These are phyloP conservation scores for Brassica rapa DNA, from an alignment of 345 rosid genomes.

Conservation along the genomic window DNA sequence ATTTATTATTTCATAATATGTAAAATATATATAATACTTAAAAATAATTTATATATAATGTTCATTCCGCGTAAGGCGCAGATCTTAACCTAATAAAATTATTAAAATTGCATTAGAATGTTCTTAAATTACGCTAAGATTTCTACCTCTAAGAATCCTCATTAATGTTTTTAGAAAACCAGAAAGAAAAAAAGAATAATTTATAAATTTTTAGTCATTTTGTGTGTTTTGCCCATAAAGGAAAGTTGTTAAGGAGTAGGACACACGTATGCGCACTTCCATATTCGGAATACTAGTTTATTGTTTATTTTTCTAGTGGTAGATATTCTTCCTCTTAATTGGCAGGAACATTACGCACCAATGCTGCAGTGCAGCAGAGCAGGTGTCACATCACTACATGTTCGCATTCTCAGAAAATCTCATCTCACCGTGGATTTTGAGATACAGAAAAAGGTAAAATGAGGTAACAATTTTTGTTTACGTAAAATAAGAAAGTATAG, in stretches of 20 bases:
- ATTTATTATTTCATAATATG: too few species aligned
- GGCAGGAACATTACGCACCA: background rate
- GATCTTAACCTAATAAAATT: too few species aligned
- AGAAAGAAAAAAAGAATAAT: background rate
- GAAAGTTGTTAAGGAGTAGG: conserved; percentile 19
- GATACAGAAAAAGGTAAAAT: background rate
- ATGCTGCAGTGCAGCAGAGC: conserved; percentile 18
- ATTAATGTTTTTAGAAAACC: background rate
- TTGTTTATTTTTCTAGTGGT: conserved; percentile 4
- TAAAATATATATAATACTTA: too few species aligned
- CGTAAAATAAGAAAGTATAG: background rate
- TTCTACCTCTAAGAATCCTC: too few species aligned
- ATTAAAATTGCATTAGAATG: too few species aligned
- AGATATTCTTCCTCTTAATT: background rate
- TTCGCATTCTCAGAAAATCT: conserved; percentile 3
- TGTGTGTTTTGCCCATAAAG: conserved; percentile 24
- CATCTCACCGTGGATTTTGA: conserved; percentile 8
- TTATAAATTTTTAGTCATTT: background rate
- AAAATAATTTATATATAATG: too few species aligned
- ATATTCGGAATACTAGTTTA: conserved; percentile 14
- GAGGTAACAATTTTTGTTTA: background rate
- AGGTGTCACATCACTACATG: conserved; percentile 4
- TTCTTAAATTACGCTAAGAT: too few species aligned
- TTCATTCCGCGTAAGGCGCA: too few species aligned
- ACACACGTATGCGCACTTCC: conserved; percentile 29